phyloP scores from a whole-genome alignment of 345 rosid genomes.

The Eucalyptus leucophloia region DNA sequence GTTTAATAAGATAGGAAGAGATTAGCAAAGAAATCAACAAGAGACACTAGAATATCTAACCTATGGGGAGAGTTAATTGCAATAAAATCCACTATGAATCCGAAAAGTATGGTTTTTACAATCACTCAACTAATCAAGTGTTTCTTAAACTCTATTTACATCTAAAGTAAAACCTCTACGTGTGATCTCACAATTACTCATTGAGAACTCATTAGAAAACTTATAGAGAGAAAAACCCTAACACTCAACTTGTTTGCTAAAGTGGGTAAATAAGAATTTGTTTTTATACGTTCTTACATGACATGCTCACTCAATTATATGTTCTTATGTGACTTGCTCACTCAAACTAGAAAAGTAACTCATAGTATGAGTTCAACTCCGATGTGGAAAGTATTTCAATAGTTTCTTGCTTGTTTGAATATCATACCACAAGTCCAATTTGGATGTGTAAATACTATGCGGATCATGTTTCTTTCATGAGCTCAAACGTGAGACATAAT shows the following conservation, averaged over 20 bases:
- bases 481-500: no score
- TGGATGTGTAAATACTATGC: neutral
- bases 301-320: no score
- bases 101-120: rapidly evolving
- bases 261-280: neutral
- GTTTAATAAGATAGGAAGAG: rapidly evolving
- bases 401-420: neutral
- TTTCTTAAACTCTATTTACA: no score
- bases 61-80: no score
- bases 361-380: neutral
- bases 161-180: neutral
- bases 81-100: no score
- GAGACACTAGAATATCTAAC: no score
- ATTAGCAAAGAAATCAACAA: no score
- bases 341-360: neutral
- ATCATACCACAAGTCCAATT: neutral
- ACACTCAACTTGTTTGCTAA: neutral
- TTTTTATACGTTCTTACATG: no score
- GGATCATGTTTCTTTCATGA: neutral
- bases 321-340: neutral
- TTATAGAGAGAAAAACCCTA: neutral
- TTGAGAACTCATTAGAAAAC: neutral
- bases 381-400: no score
- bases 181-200: neutral
- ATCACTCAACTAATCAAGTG: no score